phyloP scores from a whole-genome alignment of 2,329 filamentous ascomycete species.

The Chalaropsis ovoidea region DNA sequence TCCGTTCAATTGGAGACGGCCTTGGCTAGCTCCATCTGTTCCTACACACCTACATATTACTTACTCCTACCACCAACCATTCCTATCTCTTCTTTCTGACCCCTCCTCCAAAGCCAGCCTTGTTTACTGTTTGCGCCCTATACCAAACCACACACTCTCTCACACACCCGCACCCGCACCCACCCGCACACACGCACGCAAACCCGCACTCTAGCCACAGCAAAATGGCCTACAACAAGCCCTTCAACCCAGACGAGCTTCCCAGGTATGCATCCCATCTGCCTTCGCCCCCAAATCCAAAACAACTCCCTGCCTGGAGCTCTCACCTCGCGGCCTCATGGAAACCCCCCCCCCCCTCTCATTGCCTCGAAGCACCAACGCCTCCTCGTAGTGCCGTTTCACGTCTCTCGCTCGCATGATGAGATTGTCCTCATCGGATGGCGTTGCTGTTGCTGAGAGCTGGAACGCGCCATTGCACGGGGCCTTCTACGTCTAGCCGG shows the following conservation, averaged over 20 bases:
- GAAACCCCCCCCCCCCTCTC: neutral
- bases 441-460: neutral
- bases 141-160: neutral
- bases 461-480: neutral
- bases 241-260: conserved; percentile 88
- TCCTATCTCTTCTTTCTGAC: neutral
- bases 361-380: neutral
- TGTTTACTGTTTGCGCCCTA: neutral
- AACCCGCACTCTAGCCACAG: neutral
- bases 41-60: neutral
- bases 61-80: neutral
- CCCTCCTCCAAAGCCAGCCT: conserved; percentile 7
- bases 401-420: neutral
- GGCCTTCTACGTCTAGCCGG: neutral
- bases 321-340: neutral
- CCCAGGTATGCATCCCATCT: conserved; percentile 53
- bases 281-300: neutral
- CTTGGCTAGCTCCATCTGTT: neutral
- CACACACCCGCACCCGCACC: neutral
- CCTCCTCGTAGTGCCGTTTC: conserved; percentile 6
- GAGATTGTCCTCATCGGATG: neutral
- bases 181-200: neutral
- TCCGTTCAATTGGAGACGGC: neutral
- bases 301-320: neutral
- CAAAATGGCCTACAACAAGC: conserved; percentile 86